phyloP scores from a whole-genome alignment of 225 moss, liverwort and hornwort genomes.

The Straminergon stramineum region DNA sequence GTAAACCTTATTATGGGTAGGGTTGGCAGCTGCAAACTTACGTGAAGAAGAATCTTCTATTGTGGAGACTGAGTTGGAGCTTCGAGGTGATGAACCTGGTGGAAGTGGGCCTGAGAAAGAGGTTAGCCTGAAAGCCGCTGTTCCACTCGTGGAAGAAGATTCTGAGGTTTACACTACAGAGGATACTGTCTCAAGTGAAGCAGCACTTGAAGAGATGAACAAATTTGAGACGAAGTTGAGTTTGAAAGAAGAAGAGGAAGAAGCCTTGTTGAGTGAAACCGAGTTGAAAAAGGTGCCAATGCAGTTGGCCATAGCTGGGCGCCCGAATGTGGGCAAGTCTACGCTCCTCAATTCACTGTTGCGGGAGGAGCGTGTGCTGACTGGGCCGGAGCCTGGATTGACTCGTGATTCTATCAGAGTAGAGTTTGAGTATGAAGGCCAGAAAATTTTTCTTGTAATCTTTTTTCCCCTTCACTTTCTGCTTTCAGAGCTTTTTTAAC shows the following conservation, averaged over 20 bases:
- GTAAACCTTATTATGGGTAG: neutral
- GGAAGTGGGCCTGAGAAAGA: slow-evolving; percentile 21
- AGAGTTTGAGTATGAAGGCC: slow-evolving; percentile 63
- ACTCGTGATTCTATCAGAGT: slow-evolving; percentile 85
- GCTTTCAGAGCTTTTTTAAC: neutral
- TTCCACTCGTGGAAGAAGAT: neutral
- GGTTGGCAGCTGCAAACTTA: slow-evolving; percentile 25
- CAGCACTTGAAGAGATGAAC: neutral
- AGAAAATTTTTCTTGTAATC: slow-evolving; percentile 75
- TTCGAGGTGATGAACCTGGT: slow-evolving; percentile 37
- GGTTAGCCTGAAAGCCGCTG: neutral
- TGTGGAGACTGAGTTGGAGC: slow-evolving; percentile 29
- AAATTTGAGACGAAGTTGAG: slow-evolving; percentile 3
- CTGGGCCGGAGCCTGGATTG: slow-evolving; percentile 96
- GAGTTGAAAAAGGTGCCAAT: slow-evolving; percentile 57
- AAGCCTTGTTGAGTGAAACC: slow-evolving; percentile 20
- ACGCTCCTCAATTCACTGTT: slow-evolving; percentile 82
- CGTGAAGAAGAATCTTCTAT: slow-evolving; percentile 17
- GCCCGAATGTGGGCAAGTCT: slow-evolving; percentile 97
- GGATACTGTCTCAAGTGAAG: neutral
- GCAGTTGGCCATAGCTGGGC: slow-evolving; percentile 93
- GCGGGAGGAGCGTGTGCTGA: slow-evolving; percentile 80
- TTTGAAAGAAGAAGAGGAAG: slow-evolving; percentile 24
- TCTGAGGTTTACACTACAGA: neutral
- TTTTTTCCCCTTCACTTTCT: neutral